Evolutionary conservation across 2,329 filamentous ascomycete genomes (phyloP).

Genomic region (Cladosporium sp.): DNA sequence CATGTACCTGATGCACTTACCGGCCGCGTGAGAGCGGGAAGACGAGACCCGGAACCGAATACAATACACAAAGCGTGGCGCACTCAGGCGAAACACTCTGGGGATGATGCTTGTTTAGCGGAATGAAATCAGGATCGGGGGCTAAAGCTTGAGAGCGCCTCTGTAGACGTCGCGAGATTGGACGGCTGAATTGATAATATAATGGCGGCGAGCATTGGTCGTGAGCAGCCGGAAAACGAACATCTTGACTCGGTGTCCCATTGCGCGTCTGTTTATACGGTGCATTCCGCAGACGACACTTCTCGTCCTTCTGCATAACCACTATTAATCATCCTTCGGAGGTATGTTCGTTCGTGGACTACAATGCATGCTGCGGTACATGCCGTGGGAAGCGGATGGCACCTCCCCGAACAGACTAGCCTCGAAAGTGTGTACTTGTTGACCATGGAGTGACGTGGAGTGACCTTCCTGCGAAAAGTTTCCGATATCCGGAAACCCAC

Average conservation of each 20-base stretch:
- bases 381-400: conserved; percentile 6
- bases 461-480: conserved; percentile 1
- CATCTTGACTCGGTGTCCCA: neutral
- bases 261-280: neutral
- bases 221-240: neutral
- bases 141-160: conserved; percentile 10
- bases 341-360: conserved; percentile 5
- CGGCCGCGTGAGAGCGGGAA: neutral
- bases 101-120: conserved; percentile 3
- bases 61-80: neutral
- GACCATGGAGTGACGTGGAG: neutral
- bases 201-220: neutral
- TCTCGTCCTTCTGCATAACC: conserved; percentile 1
- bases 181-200: neutral
- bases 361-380: conserved; percentile 9
- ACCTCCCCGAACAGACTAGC: conserved; percentile 2
- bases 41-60: neutral
- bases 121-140: conserved; percentile 9
- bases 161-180: neutral
- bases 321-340: conserved; percentile 1
- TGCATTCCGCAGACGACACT: conserved; percentile 1
- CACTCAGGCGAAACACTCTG: neutral
- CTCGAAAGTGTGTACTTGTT: neutral
- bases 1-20: neutral
- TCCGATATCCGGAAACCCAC: conserved; percentile 6